These are phyloP conservation scores for Mortierella sp. DNA, from an alignment of 371 early-diverging fungal genomes.

Conservation along the genomic window DNA sequence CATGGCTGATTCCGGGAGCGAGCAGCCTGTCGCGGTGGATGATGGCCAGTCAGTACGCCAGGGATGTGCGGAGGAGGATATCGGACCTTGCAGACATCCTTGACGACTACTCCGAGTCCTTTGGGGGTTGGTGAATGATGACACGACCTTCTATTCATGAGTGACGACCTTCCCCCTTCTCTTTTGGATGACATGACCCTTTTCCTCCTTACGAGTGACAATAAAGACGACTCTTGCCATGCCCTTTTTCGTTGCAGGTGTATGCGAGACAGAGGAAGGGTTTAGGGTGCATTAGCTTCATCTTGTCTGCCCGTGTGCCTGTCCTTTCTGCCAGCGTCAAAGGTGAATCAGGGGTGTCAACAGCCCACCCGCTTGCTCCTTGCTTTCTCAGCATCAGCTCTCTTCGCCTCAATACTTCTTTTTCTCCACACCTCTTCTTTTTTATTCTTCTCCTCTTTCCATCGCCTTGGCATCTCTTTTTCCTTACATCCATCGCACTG, in stretches of 20 bases:
- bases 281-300: background rate
- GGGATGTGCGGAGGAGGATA: slow-evolving; percentile 22
- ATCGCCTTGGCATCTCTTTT: background rate
- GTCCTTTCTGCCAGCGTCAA: background rate
- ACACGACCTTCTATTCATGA: background rate
- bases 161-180: background rate
- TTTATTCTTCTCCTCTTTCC: background rate
- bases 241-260: background rate
- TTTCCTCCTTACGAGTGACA: background rate
- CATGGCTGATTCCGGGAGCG: background rate
- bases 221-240: background rate
- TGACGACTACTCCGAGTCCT: slow-evolving; percentile 33
- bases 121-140: slow-evolving; percentile 27
- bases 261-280: background rate
- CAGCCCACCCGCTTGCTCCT: slow-evolving; percentile 1
- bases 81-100: slow-evolving; percentile 30
- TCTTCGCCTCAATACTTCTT: background rate
- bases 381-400: background rate
- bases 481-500: background rate
- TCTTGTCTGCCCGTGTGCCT: background rate
- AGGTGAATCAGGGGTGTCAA: background rate
- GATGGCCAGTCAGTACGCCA: slow-evolving; percentile 15
- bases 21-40: slow-evolving; percentile 28
- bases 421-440: background rate
- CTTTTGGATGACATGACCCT: slow-evolving; percentile 2